Evolutionary conservation across 495 filamentous ascomycete genomes (phyloP).

Genomic region (Xylaria flabelliformis): DNA sequence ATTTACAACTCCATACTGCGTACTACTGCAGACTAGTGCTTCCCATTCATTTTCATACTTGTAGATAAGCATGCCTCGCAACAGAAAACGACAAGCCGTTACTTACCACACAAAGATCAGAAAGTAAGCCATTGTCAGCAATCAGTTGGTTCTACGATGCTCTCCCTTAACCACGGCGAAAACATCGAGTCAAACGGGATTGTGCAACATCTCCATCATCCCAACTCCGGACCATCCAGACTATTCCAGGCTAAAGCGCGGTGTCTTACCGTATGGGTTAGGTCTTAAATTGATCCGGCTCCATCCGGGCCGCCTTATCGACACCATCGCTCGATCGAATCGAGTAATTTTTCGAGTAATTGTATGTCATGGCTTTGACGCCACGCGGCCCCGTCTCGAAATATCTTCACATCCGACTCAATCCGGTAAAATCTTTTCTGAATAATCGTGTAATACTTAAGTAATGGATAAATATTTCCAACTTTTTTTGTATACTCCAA

Average conservation of each 20-base stretch:
- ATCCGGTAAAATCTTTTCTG: constrained; percentile 17
- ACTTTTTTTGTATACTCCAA: neutral
- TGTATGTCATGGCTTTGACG: constrained; percentile 14
- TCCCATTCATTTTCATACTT: too few relatives aligned
- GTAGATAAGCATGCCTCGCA: constrained; percentile 3
- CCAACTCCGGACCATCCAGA: neutral
- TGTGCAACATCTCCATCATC: neutral
- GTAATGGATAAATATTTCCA: constrained; percentile 6
- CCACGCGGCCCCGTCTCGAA: neutral
- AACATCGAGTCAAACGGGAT: neutral
- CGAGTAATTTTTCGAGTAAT: constrained; percentile 30
- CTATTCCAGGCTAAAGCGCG: neutral
- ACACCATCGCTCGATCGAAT: constrained; percentile 22
- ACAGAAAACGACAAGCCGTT: neutral
- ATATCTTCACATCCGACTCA: constrained; percentile 25
- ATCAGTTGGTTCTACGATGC: neutral
- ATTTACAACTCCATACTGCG: neutral
- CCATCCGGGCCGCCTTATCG: constrained; percentile 17
- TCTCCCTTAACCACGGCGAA: neutral
- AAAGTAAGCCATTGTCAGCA: neutral
- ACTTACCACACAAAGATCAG: neutral
- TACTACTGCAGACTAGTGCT: neutral
- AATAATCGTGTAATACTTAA: constrained; percentile 27
- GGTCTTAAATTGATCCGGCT: constrained; percentile 2
- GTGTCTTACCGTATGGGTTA: neutral